Conservation (phyloP, 2,329 filamentous ascomycete genomes). For the Davidsoniella virescens region DNA sequence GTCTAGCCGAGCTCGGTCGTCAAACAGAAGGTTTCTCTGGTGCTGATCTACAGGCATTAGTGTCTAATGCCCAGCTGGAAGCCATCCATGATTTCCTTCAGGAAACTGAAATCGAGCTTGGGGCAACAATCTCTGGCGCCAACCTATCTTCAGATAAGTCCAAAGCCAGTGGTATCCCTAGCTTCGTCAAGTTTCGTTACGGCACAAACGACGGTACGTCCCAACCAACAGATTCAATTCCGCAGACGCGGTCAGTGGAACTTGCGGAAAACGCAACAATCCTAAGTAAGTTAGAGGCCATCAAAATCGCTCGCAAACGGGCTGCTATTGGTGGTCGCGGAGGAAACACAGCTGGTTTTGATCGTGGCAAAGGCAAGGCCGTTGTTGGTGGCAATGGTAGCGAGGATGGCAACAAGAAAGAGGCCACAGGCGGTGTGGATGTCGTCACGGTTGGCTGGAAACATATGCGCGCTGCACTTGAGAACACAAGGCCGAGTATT, state of each 20-base stretch:
- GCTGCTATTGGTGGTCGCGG: neutral
- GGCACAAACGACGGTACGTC: constrained; percentile 33
- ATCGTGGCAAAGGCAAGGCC: constrained; percentile 15
- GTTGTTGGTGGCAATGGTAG: neutral
- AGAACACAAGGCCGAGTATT: constrained; percentile 67
- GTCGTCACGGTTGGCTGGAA: constrained; percentile 75
- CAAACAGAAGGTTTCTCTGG: constrained; percentile 83
- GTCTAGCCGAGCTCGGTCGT: constrained; percentile 56
- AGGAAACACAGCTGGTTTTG: constrained; percentile 14
- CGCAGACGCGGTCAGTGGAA: constrained; percentile 34
- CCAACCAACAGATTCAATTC: constrained; percentile 19
- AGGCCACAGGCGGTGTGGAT: neutral
- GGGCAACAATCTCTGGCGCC: constrained; percentile 21
- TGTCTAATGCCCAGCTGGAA: constrained; percentile 93
- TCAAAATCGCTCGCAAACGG: constrained; percentile 51
- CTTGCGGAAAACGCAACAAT: constrained; percentile 67
- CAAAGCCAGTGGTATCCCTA: constrained; percentile 21
- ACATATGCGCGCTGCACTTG: constrained; percentile 64
- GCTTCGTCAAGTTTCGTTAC: constrained; percentile 75
- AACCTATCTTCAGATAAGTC: constrained; percentile 13
- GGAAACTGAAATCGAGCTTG: constrained; percentile 28
- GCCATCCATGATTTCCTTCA: constrained; percentile 87
- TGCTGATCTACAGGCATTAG: constrained; percentile 82
- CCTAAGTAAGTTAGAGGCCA: constrained; percentile 61
- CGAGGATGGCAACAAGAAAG: neutral